Base-by-base conservation (phyloP, 1,139 yeast species). In the Blastobotrys arbuscula region DNA sequence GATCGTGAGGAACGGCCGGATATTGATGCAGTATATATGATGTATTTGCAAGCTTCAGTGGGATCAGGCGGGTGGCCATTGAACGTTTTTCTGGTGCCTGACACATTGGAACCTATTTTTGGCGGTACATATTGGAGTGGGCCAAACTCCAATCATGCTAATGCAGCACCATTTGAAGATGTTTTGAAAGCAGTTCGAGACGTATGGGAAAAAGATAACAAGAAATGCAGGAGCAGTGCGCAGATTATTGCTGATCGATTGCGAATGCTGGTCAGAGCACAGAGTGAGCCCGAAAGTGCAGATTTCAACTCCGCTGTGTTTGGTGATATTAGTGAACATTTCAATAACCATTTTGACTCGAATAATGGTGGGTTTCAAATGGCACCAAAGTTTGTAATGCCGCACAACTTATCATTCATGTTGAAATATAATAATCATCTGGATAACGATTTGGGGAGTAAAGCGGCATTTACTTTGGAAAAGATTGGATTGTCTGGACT, bases 61-160 rank as follows among this genome's bases (percentile, higher is more conserved):
- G 72, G 71, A n/a, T 60, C 59, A 3, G 70, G 72, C 13, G 73
- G 73, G n/a, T 69, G 73, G 73, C 73, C 73, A 1, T 53, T 69
- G 45, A 69, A 68, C 49, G 69, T 65, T 6, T 67, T 69, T 49
- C 55, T 69, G 46, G 61, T 62, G 1, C 73, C 73, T 0, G 63
- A 59, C 4, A 49, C 65, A 1, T 58, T 65, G 36, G 61, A 61
- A 39, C 73, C 73, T 9, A 63, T 68, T 23, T 66, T 59, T 49
- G 72, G 69, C 2, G 73, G 72, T 9, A 67, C 69, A 9, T 69
- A 66, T 51, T 68, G 71, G 69, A 62, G 68, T 2, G 68, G 70
- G 2, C 68, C 70, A 1, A 62, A 55, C 3, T 50, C 51, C 10
- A 49, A 46, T 21, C 56, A 57, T 6, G 50, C 58, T 15, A 28